A percentile compares a stretch with the other conserved stretches of the same genome.
phyloP scores from a whole-genome alignment of 192 early-diverging fungal genomes.

The Coemansia sp. region DNA sequence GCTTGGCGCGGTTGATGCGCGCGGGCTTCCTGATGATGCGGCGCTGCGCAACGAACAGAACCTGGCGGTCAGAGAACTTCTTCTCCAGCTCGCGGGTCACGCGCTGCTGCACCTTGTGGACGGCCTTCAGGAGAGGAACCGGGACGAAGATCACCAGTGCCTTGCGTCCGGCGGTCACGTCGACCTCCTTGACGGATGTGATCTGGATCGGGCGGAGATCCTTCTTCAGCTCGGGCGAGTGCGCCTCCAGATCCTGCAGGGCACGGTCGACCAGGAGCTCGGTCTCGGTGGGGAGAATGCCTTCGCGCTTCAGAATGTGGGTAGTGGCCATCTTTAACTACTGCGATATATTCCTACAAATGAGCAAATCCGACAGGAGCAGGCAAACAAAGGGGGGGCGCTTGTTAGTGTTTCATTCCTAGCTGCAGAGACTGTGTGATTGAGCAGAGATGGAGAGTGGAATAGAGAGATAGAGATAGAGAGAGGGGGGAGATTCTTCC shows the following conservation, averaged over 20 bases:
- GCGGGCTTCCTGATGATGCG: conserved; percentile 94
- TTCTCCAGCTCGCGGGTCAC: conserved; percentile 99
- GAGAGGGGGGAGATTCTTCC: too few species aligned
- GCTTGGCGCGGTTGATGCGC: conserved; percentile 85
- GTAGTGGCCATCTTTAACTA: conserved; percentile 51
- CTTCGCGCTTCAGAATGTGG: conserved; percentile 57
- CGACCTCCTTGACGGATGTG: conserved; percentile 94
- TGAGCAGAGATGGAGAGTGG: too few species aligned
- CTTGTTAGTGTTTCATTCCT: too few species aligned
- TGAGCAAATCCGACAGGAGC: background rate
- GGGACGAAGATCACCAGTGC: conserved; percentile 97
- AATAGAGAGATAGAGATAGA: too few species aligned
- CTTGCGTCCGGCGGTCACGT: conserved; percentile 92
- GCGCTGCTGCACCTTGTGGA: conserved; percentile 95
- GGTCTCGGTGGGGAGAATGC: conserved; percentile 69
- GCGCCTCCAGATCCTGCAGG: conserved; percentile 92
- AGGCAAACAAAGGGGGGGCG: too few species aligned
- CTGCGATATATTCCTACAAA: conserved; percentile 32
- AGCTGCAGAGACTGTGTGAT: too few species aligned
- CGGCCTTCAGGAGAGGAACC: conserved; percentile 88
- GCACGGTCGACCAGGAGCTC: conserved; percentile 95
- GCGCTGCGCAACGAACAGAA: conserved; percentile 91
- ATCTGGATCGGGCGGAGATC: conserved; percentile 96
- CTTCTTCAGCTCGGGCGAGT: conserved; percentile 95
- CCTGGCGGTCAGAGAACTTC: conserved; percentile 99